Percentiles rank a stretch among this genome's conserved stretches.
Evolutionary conservation across 768 basidiomycete genomes (phyloP).

Genomic region (Lactarius tabidus): DNA sequence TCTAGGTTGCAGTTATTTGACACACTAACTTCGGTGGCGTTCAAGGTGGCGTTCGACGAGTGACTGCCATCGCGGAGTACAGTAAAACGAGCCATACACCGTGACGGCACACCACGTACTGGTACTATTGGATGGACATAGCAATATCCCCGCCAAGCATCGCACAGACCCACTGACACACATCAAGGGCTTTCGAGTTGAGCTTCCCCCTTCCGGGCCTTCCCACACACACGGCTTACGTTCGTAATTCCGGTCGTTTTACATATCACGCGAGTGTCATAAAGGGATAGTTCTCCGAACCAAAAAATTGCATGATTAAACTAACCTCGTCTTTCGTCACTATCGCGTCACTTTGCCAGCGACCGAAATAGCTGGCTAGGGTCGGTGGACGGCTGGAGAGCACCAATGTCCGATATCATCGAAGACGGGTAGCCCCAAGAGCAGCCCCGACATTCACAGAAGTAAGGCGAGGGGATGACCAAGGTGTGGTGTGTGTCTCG

Average conservation of each 20-base stretch:
- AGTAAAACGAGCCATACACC: neutral
- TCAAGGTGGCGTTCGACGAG: no score
- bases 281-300: neutral
- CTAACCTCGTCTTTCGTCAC: neutral
- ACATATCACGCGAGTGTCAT: neutral
- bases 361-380: neutral
- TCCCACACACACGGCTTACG: neutral
- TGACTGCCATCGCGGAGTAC: neutral
- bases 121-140: neutral
- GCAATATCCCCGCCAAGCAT: neutral
- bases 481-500: neutral
- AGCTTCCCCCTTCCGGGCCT: neutral
- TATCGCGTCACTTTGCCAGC: no score
- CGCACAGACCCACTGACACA: neutral
- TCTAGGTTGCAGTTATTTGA: no score
- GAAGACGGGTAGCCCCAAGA: neutral
- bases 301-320: neutral
- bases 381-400: neutral
- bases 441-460: neutral
- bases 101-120: neutral
- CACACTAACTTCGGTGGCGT: no score
- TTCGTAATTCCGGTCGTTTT: neutral
- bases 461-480: neutral
- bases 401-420: neutral
- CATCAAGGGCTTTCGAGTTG: neutral